A percentile compares a stretch with the other conserved stretches of the same genome.
These are phyloP conservation scores for Fraxinus cuspidata DNA, from an alignment of 257 asterid genomes.

Conservation along the genomic window DNA sequence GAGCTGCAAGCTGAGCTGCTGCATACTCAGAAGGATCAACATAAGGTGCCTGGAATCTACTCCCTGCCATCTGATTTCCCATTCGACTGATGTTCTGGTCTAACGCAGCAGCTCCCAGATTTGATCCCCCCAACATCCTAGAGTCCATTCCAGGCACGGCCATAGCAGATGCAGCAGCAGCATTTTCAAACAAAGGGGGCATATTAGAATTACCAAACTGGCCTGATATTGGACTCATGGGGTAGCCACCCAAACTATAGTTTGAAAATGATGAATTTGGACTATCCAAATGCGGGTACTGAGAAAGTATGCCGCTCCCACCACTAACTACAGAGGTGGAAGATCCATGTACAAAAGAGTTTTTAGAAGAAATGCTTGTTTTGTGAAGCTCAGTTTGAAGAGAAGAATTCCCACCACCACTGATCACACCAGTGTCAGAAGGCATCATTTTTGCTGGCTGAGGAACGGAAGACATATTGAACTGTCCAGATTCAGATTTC, in stretches of 20 bases:
- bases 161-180: constrained; percentile 52
- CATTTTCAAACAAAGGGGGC: constrained; percentile 54
- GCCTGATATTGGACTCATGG: constrained; percentile 53
- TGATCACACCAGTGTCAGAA: not conserved
- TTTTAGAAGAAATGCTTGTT: not conserved
- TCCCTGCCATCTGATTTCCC: constrained; percentile 49
- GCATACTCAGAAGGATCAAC: constrained; percentile 45
- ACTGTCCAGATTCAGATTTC: constrained; percentile 35
- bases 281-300: constrained; percentile 47
- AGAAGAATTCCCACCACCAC: not conserved
- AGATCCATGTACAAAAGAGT: constrained; percentile 37
- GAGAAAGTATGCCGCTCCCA: constrained; percentile 52
- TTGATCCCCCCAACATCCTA: constrained; percentile 51
- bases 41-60: constrained; percentile 43
- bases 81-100: constrained; percentile 56
- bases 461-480: constrained; percentile 17
- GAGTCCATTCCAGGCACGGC: constrained; percentile 49
- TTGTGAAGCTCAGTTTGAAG: constrained; percentile 4
- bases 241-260: constrained; percentile 52
- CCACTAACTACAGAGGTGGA: constrained; percentile 36
- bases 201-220: constrained; percentile 45
- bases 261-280: constrained; percentile 56
- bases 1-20: constrained; percentile 9
- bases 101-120: constrained; percentile 50
- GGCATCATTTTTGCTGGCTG: not conserved